Evolutionary conservation across 345 rosid species (phyloP), one percentile per base, ranked within the genome.

Genomic region (Citrus unshiu): DNA sequence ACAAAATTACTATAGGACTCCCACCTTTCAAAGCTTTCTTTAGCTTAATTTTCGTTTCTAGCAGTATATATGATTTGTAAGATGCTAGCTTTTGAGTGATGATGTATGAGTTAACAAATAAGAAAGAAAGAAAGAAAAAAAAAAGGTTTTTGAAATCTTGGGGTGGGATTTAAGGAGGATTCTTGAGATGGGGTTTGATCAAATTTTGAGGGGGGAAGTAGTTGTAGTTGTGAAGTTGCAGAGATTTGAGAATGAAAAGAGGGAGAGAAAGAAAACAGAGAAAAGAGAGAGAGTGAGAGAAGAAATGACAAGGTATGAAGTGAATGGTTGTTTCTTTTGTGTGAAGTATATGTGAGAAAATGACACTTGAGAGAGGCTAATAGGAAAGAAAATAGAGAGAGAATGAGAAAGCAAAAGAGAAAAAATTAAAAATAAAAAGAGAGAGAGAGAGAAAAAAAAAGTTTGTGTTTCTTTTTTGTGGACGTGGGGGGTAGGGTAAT

Each of bases 271-370:
- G 51, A 46, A 2, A 46, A 46, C 70, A 75, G 88, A 84, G 81
- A 66, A 75, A 46, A 72, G 51, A 61, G 78, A 67, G 74, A 66
- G 68, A 58, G 88, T 79, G 72, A 75, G 88, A 84, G 81, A 66
- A 77, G 91, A 88, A 82, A 83, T 83, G 90, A 86, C 86, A 84
- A 83, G 87, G 90, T 75, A 70, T 84, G 88, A 74, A 82, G 89
- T 80, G 88, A 87, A 87, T 86, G 90, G 90, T 67, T 88, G 86
- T 88, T 91, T 87, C 90, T 85, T 89, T 85, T 86, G 88, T 89
- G 92, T 85, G 90, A 92, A 87, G 91, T 90, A 86, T 92, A 88
- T 85, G 89, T 78, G 90, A 90, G 97, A 92, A 89, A 92, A 87
- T 88, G 97, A 92, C 97, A 92, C 88, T 92, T 83, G 87, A 85